phyloP scores from a whole-genome alignment of 495 filamentous ascomycete genomes.

The Lasiosphaeriaceae sp. region DNA sequence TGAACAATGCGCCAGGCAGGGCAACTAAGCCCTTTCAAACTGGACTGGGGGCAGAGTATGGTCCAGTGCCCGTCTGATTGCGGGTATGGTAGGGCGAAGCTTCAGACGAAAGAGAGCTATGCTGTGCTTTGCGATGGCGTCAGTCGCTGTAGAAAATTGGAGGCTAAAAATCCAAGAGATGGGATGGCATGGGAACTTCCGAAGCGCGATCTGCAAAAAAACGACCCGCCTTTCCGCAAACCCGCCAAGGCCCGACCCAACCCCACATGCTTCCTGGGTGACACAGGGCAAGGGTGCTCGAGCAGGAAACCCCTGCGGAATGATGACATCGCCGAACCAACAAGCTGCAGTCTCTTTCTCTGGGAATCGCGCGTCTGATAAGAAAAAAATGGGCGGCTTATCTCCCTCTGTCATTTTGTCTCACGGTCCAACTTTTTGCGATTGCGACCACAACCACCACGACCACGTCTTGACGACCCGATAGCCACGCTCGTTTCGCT shows the following conservation, averaged over 20 bases:
- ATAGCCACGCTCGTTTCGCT: background rate
- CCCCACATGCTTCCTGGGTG: too few relatives aligned
- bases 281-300: background rate
- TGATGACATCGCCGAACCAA: slow-evolving; percentile 22
- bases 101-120: background rate
- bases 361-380: slow-evolving; percentile 6
- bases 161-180: background rate
- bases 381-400: slow-evolving; percentile 1
- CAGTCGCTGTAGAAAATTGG: background rate
- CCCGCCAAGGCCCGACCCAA: too few relatives aligned
- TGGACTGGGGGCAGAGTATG: too few relatives aligned
- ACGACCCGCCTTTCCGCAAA: too few relatives aligned
- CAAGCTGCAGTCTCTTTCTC: background rate
- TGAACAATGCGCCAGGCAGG: background rate
- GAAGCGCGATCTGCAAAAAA: background rate
- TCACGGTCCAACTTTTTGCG: background rate
- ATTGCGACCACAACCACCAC: background rate
- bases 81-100: background rate
- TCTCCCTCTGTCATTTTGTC: background rate
- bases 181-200: background rate
- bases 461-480: background rate
- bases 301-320: slow-evolving; percentile 11
- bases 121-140: too few relatives aligned
- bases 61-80: too few relatives aligned
- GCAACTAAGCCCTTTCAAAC: too few relatives aligned